phyloP scores from a whole-genome alignment of 2,329 filamentous ascomycete species.

The Catunica adiposa region DNA sequence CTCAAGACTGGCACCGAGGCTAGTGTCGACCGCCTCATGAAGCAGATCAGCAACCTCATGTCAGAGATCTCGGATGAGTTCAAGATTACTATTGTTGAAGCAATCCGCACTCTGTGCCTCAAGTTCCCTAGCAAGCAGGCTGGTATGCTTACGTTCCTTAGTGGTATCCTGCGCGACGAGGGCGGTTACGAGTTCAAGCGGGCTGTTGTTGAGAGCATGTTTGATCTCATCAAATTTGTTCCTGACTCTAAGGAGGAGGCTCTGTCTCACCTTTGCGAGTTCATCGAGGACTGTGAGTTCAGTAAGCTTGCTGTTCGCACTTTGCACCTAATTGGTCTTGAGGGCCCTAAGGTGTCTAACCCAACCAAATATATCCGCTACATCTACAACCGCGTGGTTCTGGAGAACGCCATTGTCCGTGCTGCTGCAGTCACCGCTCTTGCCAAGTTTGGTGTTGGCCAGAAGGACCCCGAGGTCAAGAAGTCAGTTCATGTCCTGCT shows the following conservation, averaged over 20 bases:
- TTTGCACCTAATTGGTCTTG: conserved; percentile 78
- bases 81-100: conserved; percentile 99
- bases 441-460: conserved; percentile 91
- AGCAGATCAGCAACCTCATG: conserved; percentile 97
- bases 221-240: conserved; percentile 97
- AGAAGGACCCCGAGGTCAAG: conserved; percentile 94
- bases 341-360: conserved; percentile 87
- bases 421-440: conserved; percentile 90
- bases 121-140: conserved; percentile 98
- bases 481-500: conserved; percentile 85
- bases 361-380: conserved; percentile 98
- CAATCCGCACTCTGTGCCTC: conserved; percentile 85
- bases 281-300: conserved; percentile 98
- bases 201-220: conserved; percentile 96
- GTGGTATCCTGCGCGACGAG: conserved; percentile 89
- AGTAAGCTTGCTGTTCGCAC: conserved; percentile 94
- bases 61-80: conserved; percentile 98
- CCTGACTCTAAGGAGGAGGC: conserved; percentile 71
- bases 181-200: conserved; percentile 98
- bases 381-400: conserved; percentile 95
- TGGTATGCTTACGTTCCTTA: conserved; percentile 92
- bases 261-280: conserved; percentile 89
- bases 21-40: conserved; percentile 93
- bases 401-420: conserved; percentile 91
- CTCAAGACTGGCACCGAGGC: conserved; percentile 97